phyloP scores from a whole-genome alignment of 495 filamentous ascomycete genomes.

The Podospora australis region DNA sequence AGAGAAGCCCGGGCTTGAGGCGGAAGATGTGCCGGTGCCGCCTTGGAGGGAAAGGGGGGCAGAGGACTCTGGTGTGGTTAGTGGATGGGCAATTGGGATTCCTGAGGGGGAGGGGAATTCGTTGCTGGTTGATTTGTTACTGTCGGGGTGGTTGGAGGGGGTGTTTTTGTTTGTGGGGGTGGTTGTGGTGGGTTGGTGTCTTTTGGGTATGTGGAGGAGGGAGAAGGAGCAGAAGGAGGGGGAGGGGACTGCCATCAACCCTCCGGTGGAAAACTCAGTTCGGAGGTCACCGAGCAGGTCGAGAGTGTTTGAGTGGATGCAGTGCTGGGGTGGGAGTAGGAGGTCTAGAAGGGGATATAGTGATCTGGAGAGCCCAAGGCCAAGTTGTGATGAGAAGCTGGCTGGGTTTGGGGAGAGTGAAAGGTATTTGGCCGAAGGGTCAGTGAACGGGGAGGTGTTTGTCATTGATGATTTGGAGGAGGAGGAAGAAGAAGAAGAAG shows the following conservation, averaged over 20 bases:
- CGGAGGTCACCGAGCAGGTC: background rate
- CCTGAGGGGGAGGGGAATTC: background rate
- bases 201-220: background rate
- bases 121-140: background rate
- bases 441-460: too few species aligned
- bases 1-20: background rate
- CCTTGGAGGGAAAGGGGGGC: background rate
- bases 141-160: background rate
- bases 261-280: background rate
- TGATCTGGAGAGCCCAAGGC: background rate
- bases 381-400: slow-evolving; percentile 2
- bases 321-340: background rate
- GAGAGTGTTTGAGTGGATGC: background rate
- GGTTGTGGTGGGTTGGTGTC: background rate
- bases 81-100: too few species aligned
- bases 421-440: too few species aligned
- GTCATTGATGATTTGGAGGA: too few species aligned
- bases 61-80: too few species aligned
- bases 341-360: background rate
- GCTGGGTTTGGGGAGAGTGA: background rate
- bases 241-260: background rate
- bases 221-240: background rate
- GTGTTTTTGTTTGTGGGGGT: background rate
- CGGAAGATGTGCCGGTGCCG: background rate
- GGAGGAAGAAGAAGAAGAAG: background rate